Evolutionary conservation across 2,329 filamentous ascomycete species (phyloP).

Genomic region (Cytospora mali): DNA sequence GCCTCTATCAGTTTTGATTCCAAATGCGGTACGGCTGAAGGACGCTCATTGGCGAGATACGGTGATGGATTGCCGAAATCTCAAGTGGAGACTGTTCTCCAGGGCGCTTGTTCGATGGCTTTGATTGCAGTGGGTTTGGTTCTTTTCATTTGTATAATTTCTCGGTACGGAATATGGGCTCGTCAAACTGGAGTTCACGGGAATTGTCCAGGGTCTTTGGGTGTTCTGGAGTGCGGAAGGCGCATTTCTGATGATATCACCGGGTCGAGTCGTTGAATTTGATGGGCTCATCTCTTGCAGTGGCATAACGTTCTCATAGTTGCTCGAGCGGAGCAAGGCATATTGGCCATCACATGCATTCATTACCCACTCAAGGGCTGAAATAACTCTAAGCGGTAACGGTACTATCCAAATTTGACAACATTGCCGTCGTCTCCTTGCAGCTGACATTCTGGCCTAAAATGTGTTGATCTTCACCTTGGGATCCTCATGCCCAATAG

Average conservation of each 20-base stretch:
- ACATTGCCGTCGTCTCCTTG: neutral
- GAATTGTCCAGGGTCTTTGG: neutral
- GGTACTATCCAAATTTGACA: constrained; percentile 1
- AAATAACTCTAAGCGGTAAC: neutral
- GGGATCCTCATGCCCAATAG: constrained; percentile 29
- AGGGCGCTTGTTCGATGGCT: neutral
- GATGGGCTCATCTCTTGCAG: neutral
- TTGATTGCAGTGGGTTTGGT: constrained; percentile 9
- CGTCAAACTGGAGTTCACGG: constrained; percentile 10
- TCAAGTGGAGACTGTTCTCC: neutral
- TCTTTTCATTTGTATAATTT: constrained; percentile 2
- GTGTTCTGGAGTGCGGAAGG: constrained; percentile 23
- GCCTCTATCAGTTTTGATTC: neutral
- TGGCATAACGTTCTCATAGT: neutral
- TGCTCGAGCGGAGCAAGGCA: neutral
- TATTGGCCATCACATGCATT: constrained; percentile 7
- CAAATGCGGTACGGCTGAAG: neutral
- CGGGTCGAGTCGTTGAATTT: constrained; percentile 1
- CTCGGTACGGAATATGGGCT: constrained; percentile 3
- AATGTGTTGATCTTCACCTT: constrained; percentile 24
- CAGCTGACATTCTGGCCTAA: neutral
- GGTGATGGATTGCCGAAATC: neutral
- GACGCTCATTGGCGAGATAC: neutral
- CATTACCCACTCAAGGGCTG: neutral
- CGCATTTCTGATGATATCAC: constrained; percentile 18